Evolutionary conservation across 2,329 filamentous ascomycete species (phyloP).

Genomic region (Aureobasidium vineae): DNA sequence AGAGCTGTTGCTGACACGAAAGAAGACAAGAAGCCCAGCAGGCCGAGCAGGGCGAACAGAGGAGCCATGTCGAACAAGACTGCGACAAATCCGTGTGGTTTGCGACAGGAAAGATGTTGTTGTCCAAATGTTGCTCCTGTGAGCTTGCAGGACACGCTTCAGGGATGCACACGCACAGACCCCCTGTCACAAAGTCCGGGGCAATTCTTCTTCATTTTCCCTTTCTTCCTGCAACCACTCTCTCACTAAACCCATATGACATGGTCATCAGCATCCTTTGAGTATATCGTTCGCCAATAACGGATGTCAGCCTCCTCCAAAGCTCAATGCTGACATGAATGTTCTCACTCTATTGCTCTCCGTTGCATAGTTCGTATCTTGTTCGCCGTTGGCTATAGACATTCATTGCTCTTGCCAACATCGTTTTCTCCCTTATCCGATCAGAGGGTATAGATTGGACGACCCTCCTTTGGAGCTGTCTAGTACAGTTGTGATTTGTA

Average conservation of each 20-base stretch:
- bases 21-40: slow-evolving; percentile 65
- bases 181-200: not conserved
- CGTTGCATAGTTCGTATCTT: no score
- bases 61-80: slow-evolving; percentile 32
- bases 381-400: no score
- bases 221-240: not conserved
- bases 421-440: no score
- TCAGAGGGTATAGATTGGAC: no score
- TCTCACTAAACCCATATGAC: not conserved
- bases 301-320: no score
- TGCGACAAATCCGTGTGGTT: not conserved
- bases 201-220: not conserved
- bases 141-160: slow-evolving; percentile 19
- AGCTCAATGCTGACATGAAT: no score
- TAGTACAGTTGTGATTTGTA: no score
- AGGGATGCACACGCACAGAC: slow-evolving; percentile 14
- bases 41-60: slow-evolving; percentile 33
- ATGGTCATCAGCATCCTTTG: not conserved
- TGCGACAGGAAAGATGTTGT: not conserved
- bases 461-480: no score
- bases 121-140: slow-evolving; percentile 3
- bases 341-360: no score
- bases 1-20: slow-evolving; percentile 81
- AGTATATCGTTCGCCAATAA: no score
- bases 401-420: no score